Conservation (phyloP, 768 basidiomycete species). For the Aureoboletus auriporus region DNA sequence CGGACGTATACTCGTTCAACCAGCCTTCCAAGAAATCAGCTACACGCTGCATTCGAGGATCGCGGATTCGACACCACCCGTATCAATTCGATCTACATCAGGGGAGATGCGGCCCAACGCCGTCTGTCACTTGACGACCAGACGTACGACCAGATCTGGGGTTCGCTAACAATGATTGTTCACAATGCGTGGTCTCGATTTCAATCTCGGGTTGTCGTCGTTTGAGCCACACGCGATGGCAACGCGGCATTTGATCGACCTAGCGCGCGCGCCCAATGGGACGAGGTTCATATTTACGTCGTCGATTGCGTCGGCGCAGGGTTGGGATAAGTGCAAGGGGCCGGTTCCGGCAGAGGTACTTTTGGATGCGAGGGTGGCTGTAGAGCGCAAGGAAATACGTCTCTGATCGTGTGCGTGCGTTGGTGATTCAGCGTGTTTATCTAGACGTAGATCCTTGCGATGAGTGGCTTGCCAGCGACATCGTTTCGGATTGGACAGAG, state of each 20-base stretch:
- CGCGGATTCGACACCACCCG: constrained; percentile 24
- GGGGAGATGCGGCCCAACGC: constrained; percentile 22
- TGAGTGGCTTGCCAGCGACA: constrained; percentile 6
- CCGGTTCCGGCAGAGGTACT: no score
- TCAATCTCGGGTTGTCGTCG: constrained; percentile 46
- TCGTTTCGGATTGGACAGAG: constrained; percentile 32
- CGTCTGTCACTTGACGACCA: constrained; percentile 21
- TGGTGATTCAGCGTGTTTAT: no score
- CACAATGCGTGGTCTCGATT: constrained; percentile 52
- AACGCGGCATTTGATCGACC: constrained; percentile 27
- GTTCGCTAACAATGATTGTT: constrained; percentile 33
- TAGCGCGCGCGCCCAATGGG: no score
- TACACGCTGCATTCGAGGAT: constrained; percentile 15
- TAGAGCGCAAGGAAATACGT: no score
- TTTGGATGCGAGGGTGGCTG: no score
- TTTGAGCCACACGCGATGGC: constrained; percentile 48
- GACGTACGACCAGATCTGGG: constrained; percentile 25
- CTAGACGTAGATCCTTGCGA: no score
- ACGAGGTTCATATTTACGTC: no score
- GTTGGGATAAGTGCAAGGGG: no score
- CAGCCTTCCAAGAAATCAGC: constrained; percentile 15
- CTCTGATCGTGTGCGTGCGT: no score
- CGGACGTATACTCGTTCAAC: constrained; percentile 26
- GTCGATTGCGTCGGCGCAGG: no score
- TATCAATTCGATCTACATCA: constrained; percentile 22